These are phyloP conservation scores for Ochetophila trinervis DNA, from an alignment of 306 rosid species.

Conservation along the genomic window DNA sequence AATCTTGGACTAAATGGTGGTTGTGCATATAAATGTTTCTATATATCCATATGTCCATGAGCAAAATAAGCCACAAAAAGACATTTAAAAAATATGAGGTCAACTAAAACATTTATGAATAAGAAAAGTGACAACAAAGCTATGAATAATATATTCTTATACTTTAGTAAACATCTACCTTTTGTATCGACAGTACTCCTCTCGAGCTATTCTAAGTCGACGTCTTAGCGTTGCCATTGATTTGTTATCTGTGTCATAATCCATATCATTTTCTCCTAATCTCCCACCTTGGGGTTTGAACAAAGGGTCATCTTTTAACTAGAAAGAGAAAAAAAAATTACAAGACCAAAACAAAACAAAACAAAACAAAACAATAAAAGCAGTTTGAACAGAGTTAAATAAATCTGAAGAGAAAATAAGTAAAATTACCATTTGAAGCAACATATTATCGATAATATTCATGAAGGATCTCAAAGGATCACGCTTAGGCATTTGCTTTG, in stretches of 20 bases:
- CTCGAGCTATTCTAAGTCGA: conserved; percentile 77
- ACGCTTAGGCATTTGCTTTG: conserved; percentile 81
- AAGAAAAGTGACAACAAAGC: not conserved
- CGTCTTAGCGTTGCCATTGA: conserved; percentile 90
- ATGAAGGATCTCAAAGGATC: conserved; percentile 81
- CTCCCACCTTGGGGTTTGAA: conserved; percentile 89
- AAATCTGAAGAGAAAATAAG: conserved; percentile 7
- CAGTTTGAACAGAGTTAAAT: conserved; percentile 6
- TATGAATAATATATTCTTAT: conserved; percentile 1
- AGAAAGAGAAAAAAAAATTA: conserved; percentile 22
- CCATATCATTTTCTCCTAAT: conserved; percentile 81
- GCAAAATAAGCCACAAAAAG: not conserved
- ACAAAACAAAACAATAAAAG: too few relatives aligned
- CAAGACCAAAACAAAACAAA: not conserved
- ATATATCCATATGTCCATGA: not conserved
- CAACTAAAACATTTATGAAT: not conserved
- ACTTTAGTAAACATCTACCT: conserved; percentile 39
- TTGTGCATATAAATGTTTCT: too few relatives aligned
- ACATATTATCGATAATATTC: conserved; percentile 67
- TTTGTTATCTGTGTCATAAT: conserved; percentile 86
- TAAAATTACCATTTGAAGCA: conserved; percentile 61
- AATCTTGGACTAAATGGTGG: too few relatives aligned
- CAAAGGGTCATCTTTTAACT: conserved; percentile 80
- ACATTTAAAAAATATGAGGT: not conserved
- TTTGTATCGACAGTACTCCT: conserved; percentile 78